Conservation (phyloP, 257 asterid species). For the Paraleonurus japonicus region DNA sequence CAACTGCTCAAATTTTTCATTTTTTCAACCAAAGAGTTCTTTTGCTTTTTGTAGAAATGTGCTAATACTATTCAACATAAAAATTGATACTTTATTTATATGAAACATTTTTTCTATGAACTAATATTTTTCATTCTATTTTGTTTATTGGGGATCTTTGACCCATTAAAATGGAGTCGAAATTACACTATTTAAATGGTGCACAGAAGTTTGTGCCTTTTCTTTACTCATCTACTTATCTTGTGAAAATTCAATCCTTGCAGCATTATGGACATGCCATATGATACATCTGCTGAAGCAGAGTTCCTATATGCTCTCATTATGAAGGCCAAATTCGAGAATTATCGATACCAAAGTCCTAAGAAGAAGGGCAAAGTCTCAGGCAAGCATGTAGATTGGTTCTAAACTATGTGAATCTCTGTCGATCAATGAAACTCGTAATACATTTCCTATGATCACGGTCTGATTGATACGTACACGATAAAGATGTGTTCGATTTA, state of each 20-base stretch:
- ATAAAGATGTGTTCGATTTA: neutral
- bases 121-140: too few relatives aligned
- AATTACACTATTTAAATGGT: too few relatives aligned
- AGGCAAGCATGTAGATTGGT: conserved; percentile 59
- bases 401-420: conserved; percentile 17
- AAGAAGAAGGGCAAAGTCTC: conserved; percentile 53
- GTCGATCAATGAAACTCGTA: neutral
- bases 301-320: conserved; percentile 74
- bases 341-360: conserved; percentile 64
- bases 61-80: too few relatives aligned
- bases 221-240: neutral
- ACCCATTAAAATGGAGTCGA: too few relatives aligned
- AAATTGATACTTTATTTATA: too few relatives aligned
- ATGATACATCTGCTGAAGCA: conserved; percentile 85
- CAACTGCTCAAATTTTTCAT: too few relatives aligned
- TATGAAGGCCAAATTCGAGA: conserved; percentile 70
- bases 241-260: conserved; percentile 3
- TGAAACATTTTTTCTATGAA: too few relatives aligned
- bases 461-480: neutral
- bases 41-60: too few relatives aligned
- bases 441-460: neutral
- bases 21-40: too few relatives aligned
- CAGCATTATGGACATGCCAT: conserved; percentile 70
- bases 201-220: too few relatives aligned
- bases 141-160: too few relatives aligned